Evolutionary conservation across 192 early-diverging fungal genomes (phyloP).

Genomic region (Pilobolus umbonatus): DNA sequence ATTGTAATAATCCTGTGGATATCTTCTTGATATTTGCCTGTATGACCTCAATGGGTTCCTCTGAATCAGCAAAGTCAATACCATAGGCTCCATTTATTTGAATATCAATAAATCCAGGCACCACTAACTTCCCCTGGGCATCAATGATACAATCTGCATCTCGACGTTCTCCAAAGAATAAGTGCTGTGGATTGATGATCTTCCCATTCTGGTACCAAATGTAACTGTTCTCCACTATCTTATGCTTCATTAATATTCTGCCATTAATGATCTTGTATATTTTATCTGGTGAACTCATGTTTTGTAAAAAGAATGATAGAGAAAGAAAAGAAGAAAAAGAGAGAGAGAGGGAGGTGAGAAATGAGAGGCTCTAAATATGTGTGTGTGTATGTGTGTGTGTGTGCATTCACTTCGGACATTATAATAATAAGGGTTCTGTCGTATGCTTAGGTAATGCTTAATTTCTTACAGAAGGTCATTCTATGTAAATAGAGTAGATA

Average conservation of each 20-base stretch:
- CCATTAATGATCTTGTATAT: conserved; percentile 75
- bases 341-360: too few relatives aligned
- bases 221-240: conserved; percentile 65
- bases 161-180: conserved; percentile 66
- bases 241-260: conserved; percentile 67
- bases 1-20: conserved; percentile 67
- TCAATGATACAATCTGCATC: conserved; percentile 66
- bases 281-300: too few relatives aligned
- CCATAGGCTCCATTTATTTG: conserved; percentile 85
- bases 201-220: conserved; percentile 75
- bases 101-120: conserved; percentile 75
- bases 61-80: conserved; percentile 67
- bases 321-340: too few relatives aligned
- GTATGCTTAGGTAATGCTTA: too few relatives aligned
- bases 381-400: too few relatives aligned
- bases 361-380: too few relatives aligned
- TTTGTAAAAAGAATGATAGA: too few relatives aligned
- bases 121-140: conserved; percentile 66
- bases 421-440: too few relatives aligned
- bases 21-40: conserved; percentile 61
- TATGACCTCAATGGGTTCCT: conserved; percentile 46
- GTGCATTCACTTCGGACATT: too few relatives aligned
- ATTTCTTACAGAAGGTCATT: too few relatives aligned
- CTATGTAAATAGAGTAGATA: too few relatives aligned
- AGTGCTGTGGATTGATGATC: conserved; percentile 67